These are phyloP conservation scores for Pseudocercospora cruenta DNA, from an alignment of 2,329 filamentous ascomycete genomes.

Conservation along the genomic window DNA sequence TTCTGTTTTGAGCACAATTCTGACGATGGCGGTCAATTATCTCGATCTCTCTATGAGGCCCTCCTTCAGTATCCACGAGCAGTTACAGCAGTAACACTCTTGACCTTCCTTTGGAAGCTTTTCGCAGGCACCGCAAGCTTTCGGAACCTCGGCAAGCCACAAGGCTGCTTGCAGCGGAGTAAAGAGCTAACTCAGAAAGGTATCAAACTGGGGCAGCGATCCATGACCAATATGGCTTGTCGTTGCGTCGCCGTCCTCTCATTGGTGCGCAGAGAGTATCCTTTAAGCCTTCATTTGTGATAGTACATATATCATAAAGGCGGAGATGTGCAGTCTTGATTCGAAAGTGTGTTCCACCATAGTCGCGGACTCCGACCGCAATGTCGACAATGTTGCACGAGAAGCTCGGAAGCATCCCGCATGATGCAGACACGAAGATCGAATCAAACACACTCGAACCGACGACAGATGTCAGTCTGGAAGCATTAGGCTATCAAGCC, in stretches of 20 bases:
- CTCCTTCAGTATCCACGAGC: too few relatives aligned
- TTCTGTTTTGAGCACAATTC: constrained; percentile 18
- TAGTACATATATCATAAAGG: neutral
- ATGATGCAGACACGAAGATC: neutral
- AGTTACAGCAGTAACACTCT: neutral
- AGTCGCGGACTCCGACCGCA: neutral
- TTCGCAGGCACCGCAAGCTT: neutral
- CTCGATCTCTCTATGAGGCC: too few relatives aligned
- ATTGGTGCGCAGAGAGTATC: neutral
- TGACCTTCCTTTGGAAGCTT: neutral
- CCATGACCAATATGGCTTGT: neutral
- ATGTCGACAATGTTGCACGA: neutral
- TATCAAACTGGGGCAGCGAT: neutral
- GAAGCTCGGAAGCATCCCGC: neutral
- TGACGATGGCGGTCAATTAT: neutral
- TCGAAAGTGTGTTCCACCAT: neutral
- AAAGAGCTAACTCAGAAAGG: neutral
- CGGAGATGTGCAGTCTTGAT: neutral
- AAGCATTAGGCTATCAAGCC: neutral
- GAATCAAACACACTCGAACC: neutral
- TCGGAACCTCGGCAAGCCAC: neutral
- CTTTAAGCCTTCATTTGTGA: neutral
- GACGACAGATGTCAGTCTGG: neutral
- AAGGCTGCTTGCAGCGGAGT: neutral
- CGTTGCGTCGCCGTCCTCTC: neutral